phyloP scores from a whole-genome alignment of 805 yeast genomes.

The Hanseniaspora pseudoguilliermondii region DNA sequence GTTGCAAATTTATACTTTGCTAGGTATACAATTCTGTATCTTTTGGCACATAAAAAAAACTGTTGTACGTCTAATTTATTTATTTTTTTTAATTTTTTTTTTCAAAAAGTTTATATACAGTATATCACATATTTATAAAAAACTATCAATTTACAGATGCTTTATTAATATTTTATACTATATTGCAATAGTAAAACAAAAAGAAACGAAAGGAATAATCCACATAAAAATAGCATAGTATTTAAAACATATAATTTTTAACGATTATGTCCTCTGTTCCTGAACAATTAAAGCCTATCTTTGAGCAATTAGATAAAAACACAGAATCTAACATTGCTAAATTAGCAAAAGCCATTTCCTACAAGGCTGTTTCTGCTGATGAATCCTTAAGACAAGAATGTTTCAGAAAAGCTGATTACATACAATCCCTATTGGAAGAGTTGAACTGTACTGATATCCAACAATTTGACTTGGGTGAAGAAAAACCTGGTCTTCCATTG shows the following conservation, averaged over 20 bases:
- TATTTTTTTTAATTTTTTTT: too few species aligned
- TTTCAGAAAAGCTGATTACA: slow-evolving; percentile 75
- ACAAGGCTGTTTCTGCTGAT: slow-evolving; percentile 90
- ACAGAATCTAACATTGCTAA: slow-evolving; percentile 63
- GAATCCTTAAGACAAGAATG: slow-evolving; percentile 80
- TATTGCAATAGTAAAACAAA: too few species aligned
- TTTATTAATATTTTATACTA: too few species aligned
- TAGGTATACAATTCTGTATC: too few species aligned
- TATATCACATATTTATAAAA: too few species aligned
- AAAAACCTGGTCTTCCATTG: slow-evolving; percentile 70
- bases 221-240: neutral
- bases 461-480: slow-evolving; percentile 70
- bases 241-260: neutral
- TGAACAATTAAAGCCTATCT: slow-evolving; percentile 16
- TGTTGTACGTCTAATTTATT: too few species aligned
- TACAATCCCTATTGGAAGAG: slow-evolving; percentile 50
- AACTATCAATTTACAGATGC: too few species aligned
- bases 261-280: slow-evolving; percentile 6
- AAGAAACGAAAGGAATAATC: neutral
- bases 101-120: too few species aligned
- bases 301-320: slow-evolving; percentile 56
- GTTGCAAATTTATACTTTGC: too few species aligned
- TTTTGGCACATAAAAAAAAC: neutral
- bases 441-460: slow-evolving; percentile 78
- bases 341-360: slow-evolving; percentile 73